A percentile compares a stretch with the other conserved stretches of the same genome.
These are phyloP conservation scores for Psidium friedrichsthalianum DNA, from an alignment of 345 rosid species.

Conservation along the genomic window DNA sequence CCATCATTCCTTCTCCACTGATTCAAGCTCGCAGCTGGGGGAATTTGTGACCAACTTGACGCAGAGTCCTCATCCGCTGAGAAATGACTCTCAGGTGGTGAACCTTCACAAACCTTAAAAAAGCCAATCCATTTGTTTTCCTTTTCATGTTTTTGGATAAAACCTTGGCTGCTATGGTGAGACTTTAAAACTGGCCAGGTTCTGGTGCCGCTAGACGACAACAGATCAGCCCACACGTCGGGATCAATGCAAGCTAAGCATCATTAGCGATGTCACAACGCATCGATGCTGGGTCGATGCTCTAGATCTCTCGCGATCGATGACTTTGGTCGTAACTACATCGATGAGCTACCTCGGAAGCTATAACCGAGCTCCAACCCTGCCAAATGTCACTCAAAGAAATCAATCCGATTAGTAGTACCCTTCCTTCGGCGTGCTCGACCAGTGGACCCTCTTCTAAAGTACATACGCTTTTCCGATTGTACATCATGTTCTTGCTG, in stretches of 20 bases:
- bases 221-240: not conserved
- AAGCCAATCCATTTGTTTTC: not conserved
- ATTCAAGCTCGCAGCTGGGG: not conserved
- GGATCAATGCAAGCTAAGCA: not conserved
- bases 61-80: not conserved
- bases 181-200: not conserved
- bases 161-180: not conserved
- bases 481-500: not conserved
- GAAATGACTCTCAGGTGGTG: not conserved
- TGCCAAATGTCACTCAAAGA: not conserved
- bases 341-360: not conserved
- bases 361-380: not conserved
- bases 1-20: not conserved
- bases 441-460: not conserved
- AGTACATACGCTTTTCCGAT: not conserved
- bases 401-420: too few species aligned
- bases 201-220: not conserved
- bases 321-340: not conserved
- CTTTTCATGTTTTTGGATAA: not conserved
- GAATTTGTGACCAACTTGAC: not conserved
- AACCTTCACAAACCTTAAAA: not conserved
- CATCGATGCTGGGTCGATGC: not conserved
- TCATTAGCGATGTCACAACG: not conserved
- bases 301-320: not conserved
- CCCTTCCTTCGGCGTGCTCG: not conserved